phyloP scores from a whole-genome alignment of 169 alveolate genomes.

The Plasmodium billcollinsi region DNA sequence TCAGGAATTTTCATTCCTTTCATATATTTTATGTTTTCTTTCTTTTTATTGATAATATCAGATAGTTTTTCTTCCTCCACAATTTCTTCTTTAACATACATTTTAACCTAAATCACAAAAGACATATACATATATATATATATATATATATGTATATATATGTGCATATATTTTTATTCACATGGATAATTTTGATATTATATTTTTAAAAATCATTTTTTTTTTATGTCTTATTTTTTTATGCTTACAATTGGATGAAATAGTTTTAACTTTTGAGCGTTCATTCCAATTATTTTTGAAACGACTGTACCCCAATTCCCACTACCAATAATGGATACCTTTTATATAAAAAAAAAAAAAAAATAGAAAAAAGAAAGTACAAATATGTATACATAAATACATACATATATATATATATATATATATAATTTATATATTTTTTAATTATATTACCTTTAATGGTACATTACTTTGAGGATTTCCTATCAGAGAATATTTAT shows the following conservation, averaged over 20 bases:
- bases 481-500: conserved; percentile 16
- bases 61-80: conserved; percentile 89
- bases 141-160: too few species aligned
- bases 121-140: background rate
- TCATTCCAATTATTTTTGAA: conserved; percentile 86
- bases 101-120: conserved; percentile 83
- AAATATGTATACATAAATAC: conserved; percentile 9
- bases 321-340: conserved; percentile 90
- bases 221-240: conserved; percentile 15
- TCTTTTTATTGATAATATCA: conserved; percentile 89
- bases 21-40: conserved; percentile 91
- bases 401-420: background rate
- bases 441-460: conserved; percentile 18
- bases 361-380: background rate
- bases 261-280: conserved; percentile 75
- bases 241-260: conserved; percentile 81
- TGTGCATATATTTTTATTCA: too few species aligned
- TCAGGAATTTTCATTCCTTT: conserved; percentile 92
- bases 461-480: conserved; percentile 18
- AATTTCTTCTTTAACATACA: conserved; percentile 92
- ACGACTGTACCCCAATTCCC: conserved; percentile 93
- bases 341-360: background rate
- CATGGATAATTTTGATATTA: background rate
- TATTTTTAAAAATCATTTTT: background rate
- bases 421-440: background rate